Evolutionary conservation across 192 early-diverging fungal species (phyloP).

Genomic region (Umbelopsis vinacea): DNA sequence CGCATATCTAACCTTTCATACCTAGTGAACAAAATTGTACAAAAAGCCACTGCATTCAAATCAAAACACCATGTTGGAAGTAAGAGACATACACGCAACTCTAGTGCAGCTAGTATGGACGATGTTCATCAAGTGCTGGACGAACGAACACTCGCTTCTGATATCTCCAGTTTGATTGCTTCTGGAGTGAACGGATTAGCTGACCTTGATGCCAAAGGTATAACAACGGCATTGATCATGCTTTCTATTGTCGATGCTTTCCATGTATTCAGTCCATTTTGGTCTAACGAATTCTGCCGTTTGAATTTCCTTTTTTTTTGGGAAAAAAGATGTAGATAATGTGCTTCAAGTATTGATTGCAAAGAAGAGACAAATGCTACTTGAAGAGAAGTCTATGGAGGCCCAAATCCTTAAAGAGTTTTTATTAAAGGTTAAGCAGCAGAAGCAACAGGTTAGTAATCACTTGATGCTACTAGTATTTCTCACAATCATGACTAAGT

Average conservation of each 20-base stretch:
- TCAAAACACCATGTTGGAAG: neutral
- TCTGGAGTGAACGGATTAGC: neutral
- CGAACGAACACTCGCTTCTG: neutral
- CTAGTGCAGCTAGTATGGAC: neutral
- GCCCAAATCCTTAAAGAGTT: constrained; percentile 68
- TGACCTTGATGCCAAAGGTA: neutral
- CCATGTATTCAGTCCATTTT: too few relatives aligned
- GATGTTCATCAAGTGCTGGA: neutral
- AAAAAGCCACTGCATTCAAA: constrained; percentile 5
- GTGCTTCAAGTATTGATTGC: constrained; percentile 61
- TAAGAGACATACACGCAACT: neutral
- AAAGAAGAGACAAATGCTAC: constrained; percentile 64
- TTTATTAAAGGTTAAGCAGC: constrained; percentile 57
- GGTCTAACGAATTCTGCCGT: too few relatives aligned
- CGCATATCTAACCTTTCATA: neutral
- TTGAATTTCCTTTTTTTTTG: neutral
- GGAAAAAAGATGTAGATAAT: constrained; percentile 69
- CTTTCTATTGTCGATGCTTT: too few relatives aligned
- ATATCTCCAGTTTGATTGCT: neutral
- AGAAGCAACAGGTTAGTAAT: constrained; percentile 55
- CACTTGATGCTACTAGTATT: too few relatives aligned
- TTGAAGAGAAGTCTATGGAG: constrained; percentile 59
- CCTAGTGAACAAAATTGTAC: constrained; percentile 10
- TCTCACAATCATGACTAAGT: neutral
- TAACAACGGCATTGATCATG: neutral